Evolutionary conservation across 1,139 yeast species (phyloP).

Genomic region (Taphrina deformans): DNA sequence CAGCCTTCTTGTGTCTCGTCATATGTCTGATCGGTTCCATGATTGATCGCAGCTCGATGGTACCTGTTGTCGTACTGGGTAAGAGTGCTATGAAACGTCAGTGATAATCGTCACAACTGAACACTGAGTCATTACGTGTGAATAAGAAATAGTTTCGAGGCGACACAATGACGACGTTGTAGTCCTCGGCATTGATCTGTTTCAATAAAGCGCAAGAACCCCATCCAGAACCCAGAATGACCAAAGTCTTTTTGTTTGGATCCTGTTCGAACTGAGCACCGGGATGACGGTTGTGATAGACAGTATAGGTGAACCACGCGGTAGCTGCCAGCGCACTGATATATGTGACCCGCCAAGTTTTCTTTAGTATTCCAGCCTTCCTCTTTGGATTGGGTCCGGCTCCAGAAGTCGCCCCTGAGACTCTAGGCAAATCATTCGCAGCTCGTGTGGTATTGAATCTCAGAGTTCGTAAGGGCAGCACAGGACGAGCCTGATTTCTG

Average conservation of each 20-base stretch:
- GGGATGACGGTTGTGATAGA: constrained; percentile 48
- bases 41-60: constrained; percentile 85
- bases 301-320: constrained; percentile 44
- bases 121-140: constrained; percentile 54
- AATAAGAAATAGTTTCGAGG: constrained; percentile 94
- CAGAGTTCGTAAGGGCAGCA: not conserved
- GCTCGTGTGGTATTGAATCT: constrained; percentile 34
- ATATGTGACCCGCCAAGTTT: constrained; percentile 45
- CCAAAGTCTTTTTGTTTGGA: constrained; percentile 79
- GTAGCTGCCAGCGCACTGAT: constrained; percentile 43
- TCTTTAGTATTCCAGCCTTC: constrained; percentile 41
- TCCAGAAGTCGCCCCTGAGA: not conserved
- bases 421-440: constrained; percentile 26
- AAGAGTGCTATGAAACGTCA: constrained; percentile 71
- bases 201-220: constrained; percentile 72
- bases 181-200: constrained; percentile 78
- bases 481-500: not conserved
- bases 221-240: constrained; percentile 93
- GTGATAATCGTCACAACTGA: constrained; percentile 94
- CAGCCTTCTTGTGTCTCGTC: constrained; percentile 69
- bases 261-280: constrained; percentile 47
- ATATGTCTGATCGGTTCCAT: constrained; percentile 61
- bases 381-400: constrained; percentile 18
- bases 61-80: constrained; percentile 93
- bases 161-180: constrained; percentile 84